These are phyloP conservation scores for Verticillium alfalfae DNA, from an alignment of 2,329 filamentous ascomycete genomes.

Conservation along the genomic window DNA sequence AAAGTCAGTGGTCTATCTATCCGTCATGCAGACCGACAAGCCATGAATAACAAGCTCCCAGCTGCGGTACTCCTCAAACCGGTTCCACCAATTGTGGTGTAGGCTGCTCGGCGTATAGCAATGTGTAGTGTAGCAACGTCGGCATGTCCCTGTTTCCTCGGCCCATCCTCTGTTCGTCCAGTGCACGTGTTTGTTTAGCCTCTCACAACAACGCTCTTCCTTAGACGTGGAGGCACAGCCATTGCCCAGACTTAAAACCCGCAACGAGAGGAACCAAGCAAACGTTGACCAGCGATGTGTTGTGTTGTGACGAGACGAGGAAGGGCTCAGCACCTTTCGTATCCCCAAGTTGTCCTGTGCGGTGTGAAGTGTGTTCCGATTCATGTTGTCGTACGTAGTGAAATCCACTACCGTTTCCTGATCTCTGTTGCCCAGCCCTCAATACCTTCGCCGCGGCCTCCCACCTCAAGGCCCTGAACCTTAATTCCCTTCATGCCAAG, in stretches of 20 bases:
- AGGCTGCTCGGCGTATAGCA: not conserved
- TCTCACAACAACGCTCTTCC: not conserved
- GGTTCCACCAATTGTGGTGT: not conserved
- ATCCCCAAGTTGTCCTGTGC: not conserved
- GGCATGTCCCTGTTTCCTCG: not conserved
- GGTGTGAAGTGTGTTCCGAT: not conserved
- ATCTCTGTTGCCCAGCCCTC: constrained; percentile 90
- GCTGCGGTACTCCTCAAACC: not conserved
- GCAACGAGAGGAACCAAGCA: not conserved
- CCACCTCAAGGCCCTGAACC: constrained; percentile 68
- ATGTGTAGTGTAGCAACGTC: not conserved
- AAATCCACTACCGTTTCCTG: constrained; percentile 61
- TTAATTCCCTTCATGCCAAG: constrained; percentile 80
- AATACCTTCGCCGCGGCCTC: constrained; percentile 83
- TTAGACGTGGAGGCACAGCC: not conserved
- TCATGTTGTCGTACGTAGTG: not conserved
- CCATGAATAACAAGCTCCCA: not conserved
- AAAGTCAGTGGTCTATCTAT: constrained; percentile 3
- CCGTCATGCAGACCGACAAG: not conserved
- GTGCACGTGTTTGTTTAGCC: not conserved
- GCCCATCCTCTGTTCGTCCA: not conserved
- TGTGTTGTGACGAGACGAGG: not conserved
- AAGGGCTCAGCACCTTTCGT: not conserved
- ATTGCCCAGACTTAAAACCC: not conserved
- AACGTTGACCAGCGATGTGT: not conserved